These are phyloP conservation scores for Spergularia marina DNA, from an alignment of 148 eudicot species.

Conservation along the genomic window DNA sequence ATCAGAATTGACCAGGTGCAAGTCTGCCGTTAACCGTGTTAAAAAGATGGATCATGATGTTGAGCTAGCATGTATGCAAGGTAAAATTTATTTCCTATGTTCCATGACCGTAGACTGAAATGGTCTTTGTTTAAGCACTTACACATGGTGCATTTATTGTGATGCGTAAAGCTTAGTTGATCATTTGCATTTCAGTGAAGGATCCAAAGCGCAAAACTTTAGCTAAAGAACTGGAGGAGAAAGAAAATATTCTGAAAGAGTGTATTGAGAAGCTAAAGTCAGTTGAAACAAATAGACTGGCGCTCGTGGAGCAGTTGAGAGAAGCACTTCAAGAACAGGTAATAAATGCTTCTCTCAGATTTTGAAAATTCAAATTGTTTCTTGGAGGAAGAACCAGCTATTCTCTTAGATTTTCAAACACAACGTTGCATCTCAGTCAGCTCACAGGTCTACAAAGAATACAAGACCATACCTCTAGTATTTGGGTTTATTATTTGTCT, in stretches of 20 bases:
- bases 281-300: conserved; percentile 76
- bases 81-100: conserved; percentile 34
- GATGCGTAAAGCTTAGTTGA: conserved; percentile 7
- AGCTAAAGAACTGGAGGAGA: conserved; percentile 74
- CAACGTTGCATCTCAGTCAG: not conserved
- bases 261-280: conserved; percentile 75
- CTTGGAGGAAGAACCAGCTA: not conserved
- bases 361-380: not conserved
- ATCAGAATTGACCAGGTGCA: conserved; percentile 71
- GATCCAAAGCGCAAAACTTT: conserved; percentile 75
- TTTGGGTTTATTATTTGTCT: not conserved
- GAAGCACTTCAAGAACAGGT: conserved; percentile 92
- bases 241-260: conserved; percentile 65
- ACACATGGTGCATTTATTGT: conserved; percentile 8
- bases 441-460: not conserved
- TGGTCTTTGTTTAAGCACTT: not conserved
- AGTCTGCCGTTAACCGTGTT: conserved; percentile 66
- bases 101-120: not conserved
- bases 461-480: not conserved
- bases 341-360: conserved; percentile 7
- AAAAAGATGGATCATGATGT: conserved; percentile 85
- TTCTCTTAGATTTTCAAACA: conserved; percentile 7
- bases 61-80: conserved; percentile 69
- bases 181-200: conserved; percentile 50
- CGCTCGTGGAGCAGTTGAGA: conserved; percentile 67